A percentile compares a stretch with the other conserved stretches of the same genome.
Conservation (phyloP, 139 green algal species). For the Penium margaritaceum region DNA sequence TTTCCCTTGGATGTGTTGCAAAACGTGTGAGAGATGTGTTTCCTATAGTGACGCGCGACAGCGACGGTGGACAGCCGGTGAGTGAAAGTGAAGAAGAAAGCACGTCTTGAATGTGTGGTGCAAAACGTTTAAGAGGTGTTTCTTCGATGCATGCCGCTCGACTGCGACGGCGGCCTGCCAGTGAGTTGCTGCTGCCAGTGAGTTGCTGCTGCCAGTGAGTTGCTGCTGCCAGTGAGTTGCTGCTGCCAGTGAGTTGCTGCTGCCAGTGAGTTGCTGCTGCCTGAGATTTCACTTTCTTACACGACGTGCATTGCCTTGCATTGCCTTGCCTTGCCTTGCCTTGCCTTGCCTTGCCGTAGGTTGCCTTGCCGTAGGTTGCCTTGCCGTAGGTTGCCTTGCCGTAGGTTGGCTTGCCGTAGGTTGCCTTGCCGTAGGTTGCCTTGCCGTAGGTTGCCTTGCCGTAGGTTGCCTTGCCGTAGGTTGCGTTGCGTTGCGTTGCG, state of each 20-base stretch:
- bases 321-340: not conserved
- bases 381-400: not conserved
- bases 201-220: too few species aligned
- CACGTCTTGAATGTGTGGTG: too few species aligned
- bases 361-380: not conserved
- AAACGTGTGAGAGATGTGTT: too few species aligned
- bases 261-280: not conserved
- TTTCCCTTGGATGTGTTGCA: too few species aligned
- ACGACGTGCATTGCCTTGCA: not conserved
- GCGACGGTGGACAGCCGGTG: too few species aligned
- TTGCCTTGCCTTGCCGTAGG: not conserved
- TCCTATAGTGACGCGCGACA: too few species aligned
- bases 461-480: not conserved
- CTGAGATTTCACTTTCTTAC: not conserved
- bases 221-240: too few species aligned
- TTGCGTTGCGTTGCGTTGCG: not conserved
- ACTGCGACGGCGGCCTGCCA: not conserved
- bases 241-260: constrained; percentile 2
- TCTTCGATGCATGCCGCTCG: not conserved
- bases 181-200: not conserved
- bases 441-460: not conserved
- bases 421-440: not conserved
- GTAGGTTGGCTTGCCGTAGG: not conserved
- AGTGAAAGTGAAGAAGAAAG: too few species aligned
- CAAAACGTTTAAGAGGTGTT: too few species aligned